Evolutionary conservation across 73 alveolate species (phyloP).

Genomic region (Tetrahymena borealis): DNA sequence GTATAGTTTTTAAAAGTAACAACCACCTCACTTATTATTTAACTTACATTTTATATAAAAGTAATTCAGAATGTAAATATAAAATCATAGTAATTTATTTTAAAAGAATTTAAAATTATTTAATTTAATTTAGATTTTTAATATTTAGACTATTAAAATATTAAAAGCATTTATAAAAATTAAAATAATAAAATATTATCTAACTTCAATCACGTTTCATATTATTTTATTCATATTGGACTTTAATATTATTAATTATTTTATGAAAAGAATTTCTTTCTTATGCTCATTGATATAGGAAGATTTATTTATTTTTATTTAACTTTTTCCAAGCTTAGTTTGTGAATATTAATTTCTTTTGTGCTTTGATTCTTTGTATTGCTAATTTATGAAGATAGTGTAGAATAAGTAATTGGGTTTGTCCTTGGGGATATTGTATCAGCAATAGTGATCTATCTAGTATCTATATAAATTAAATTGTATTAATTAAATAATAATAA

Average conservation of each 20-base stretch:
- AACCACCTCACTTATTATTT: no score
- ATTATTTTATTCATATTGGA: neutral
- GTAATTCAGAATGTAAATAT: no score
- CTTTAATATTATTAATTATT: neutral
- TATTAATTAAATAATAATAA: neutral
- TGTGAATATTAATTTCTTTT: neutral
- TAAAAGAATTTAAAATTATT: no score
- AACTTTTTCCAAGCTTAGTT: neutral
- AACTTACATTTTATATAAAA: no score
- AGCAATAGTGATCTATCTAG: neutral
- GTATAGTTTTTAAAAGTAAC: no score
- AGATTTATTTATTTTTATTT: neutral
- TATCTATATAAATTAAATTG: neutral
- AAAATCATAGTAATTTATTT: no score
- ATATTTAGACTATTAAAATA: no score
- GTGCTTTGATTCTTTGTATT: neutral
- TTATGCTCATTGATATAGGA: neutral
- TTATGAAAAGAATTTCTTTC: neutral
- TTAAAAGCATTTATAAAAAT: neutral
- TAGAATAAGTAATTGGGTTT: neutral
- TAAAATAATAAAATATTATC: neutral
- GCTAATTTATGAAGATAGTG: neutral
- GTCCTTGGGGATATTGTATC: neutral
- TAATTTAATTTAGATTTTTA: no score
- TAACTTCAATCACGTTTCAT: neutral